A percentile compares a stretch with the other conserved stretches of the same genome.
Conservation (phyloP, 2,329 filamentous ascomycete genomes). For the Apiospora marii region DNA sequence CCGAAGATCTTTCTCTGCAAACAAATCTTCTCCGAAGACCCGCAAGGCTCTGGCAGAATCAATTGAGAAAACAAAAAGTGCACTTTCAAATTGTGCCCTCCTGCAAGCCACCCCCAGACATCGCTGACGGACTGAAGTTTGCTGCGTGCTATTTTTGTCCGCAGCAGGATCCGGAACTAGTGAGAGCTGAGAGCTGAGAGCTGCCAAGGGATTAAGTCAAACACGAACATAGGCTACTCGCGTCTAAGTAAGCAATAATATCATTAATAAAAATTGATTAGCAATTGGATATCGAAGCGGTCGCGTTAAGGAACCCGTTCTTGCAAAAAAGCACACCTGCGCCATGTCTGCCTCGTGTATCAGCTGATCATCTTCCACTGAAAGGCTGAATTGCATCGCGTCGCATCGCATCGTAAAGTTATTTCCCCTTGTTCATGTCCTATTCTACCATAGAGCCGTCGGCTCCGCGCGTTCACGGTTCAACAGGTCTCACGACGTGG, state of each 20-base stretch:
- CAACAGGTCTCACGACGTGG: background rate
- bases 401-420: background rate
- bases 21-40: background rate
- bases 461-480: background rate
- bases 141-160: slow-evolving; percentile 11
- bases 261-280: slow-evolving; percentile 19
- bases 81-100: background rate
- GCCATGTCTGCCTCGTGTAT: slow-evolving; percentile 5
- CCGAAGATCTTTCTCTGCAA: background rate
- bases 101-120: background rate
- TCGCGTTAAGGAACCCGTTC: background rate
- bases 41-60: background rate
- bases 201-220: background rate
- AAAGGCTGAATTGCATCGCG: background rate
- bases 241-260: slow-evolving; percentile 14
- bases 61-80: background rate
- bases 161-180: background rate
- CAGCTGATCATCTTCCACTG: background rate
- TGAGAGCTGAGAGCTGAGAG: background rate
- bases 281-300: slow-evolving; percentile 9
- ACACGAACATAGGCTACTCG: background rate
- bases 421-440: background rate
- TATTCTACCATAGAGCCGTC: background rate
- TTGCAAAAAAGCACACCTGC: slow-evolving; percentile 8
- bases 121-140: background rate